Conservation (phyloP, 306 rosid genomes). For the Betula pendula region DNA sequence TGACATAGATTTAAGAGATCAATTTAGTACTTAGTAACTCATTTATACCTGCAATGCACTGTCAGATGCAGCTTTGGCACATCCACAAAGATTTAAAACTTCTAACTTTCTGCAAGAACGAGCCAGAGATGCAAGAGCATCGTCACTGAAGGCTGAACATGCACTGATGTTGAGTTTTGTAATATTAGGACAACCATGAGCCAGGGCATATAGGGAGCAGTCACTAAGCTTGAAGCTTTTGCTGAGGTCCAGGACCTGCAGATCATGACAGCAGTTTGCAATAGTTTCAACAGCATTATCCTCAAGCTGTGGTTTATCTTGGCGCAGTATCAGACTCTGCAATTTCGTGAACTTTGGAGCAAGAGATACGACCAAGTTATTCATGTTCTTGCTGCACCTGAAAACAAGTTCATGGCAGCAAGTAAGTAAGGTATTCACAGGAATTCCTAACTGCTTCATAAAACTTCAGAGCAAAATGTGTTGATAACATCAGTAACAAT, state of each 20-base stretch:
- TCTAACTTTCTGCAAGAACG: conserved; percentile 67
- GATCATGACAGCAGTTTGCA: conserved; percentile 67
- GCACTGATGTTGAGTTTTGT: conserved; percentile 79
- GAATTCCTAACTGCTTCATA: background rate
- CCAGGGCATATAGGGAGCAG: conserved; percentile 62
- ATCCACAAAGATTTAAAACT: conserved; percentile 86
- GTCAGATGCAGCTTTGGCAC: conserved; percentile 75
- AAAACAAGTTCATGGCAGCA: conserved; percentile 13
- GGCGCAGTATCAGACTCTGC: conserved; percentile 80
- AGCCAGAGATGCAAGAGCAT: conserved; percentile 73
- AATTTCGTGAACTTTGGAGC: conserved; percentile 77
- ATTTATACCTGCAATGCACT: conserved; percentile 72
- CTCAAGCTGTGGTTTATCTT: conserved; percentile 79
- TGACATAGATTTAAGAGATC: background rate
- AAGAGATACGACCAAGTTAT: conserved; percentile 73
- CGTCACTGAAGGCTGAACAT: conserved; percentile 74
- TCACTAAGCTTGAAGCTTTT: conserved; percentile 92
- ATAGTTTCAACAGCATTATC: conserved; percentile 74
- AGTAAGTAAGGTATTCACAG: background rate
- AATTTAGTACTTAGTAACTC: background rate
- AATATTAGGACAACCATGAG: conserved; percentile 74
- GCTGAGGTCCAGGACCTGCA: conserved; percentile 94
- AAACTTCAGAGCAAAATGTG: background rate
- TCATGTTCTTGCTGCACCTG: conserved; percentile 96
- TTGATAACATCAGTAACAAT: background rate